Percentiles rank a stretch among this genome's conserved stretches.
These are phyloP conservation scores for Verticillium tricorpus DNA, from an alignment of 2,329 filamentous ascomycete genomes.

Conservation along the genomic window DNA sequence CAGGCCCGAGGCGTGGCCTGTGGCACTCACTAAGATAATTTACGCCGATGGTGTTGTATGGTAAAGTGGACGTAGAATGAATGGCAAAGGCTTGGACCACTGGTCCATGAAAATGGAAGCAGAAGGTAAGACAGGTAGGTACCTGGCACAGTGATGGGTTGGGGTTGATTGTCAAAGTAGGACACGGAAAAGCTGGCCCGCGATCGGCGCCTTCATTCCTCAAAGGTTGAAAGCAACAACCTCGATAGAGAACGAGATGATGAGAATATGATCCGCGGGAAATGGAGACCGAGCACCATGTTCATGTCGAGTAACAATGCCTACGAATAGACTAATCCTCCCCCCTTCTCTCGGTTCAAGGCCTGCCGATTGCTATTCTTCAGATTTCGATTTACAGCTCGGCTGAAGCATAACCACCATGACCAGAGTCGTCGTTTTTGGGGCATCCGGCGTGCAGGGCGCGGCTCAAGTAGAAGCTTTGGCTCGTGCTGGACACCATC, in stretches of 20 bases:
- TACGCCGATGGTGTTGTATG: too few relatives aligned
- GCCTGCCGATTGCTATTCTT: too few relatives aligned
- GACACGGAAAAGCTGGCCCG: not conserved
- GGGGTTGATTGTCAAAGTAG: not conserved
- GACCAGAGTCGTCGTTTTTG: constrained; percentile 21
- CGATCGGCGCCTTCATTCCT: not conserved
- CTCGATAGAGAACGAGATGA: not conserved
- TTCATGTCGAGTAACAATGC: too few relatives aligned
- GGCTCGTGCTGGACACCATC: constrained; percentile 15
- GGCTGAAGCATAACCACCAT: constrained; percentile 7
- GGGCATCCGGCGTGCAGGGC: constrained; percentile 21
- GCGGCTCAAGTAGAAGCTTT: constrained; percentile 19
- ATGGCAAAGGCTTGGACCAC: not conserved
- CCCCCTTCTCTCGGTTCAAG: too few relatives aligned
- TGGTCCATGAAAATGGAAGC: not conserved
- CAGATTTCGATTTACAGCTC: not conserved
- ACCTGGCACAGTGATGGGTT: too few relatives aligned
- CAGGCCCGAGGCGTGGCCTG: not conserved
- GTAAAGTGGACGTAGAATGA: not conserved
- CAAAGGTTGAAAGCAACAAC: not conserved
- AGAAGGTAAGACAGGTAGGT: not conserved
- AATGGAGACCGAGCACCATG: not conserved
- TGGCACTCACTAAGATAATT: too few relatives aligned
- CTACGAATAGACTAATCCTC: too few relatives aligned
- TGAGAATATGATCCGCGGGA: too few relatives aligned